These are phyloP conservation scores for Corymbia citriodora DNA, from an alignment of 441 rosid species.

Conservation along the genomic window DNA sequence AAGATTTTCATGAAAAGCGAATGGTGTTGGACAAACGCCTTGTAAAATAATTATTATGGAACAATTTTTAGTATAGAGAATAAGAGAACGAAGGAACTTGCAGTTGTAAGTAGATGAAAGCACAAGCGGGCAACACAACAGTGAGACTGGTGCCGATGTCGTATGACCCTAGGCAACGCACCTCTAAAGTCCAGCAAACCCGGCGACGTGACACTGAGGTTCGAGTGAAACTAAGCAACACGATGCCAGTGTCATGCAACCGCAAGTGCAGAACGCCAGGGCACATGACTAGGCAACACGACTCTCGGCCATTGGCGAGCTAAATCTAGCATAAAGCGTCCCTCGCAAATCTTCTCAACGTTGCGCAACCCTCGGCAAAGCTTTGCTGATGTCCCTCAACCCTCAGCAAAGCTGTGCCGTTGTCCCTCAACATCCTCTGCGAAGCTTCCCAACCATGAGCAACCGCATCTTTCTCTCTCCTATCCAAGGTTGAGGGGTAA, in stretches of 20 bases:
- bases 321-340: background rate
- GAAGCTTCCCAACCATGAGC: background rate
- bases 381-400: background rate
- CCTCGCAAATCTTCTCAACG: background rate
- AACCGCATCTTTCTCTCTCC: background rate
- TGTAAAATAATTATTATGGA: too few relatives aligned
- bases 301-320: background rate
- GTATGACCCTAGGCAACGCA: background rate
- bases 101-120: too few relatives aligned
- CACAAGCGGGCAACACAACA: too few relatives aligned
- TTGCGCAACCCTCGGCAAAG: too few relatives aligned
- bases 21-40: too few relatives aligned
- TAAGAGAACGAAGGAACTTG: too few relatives aligned
- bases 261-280: background rate
- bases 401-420: background rate
- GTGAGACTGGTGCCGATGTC: too few relatives aligned
- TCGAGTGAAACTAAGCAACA: background rate
- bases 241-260: background rate
- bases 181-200: background rate
- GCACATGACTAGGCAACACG: background rate
- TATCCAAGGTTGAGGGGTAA: background rate
- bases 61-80: too few relatives aligned
- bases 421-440: background rate
- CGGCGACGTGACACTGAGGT: rapidly evolving
- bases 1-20: too few relatives aligned